These are phyloP conservation scores for Gastrodia elata DNA, from an alignment of 106 monocot species.

Conservation along the genomic window DNA sequence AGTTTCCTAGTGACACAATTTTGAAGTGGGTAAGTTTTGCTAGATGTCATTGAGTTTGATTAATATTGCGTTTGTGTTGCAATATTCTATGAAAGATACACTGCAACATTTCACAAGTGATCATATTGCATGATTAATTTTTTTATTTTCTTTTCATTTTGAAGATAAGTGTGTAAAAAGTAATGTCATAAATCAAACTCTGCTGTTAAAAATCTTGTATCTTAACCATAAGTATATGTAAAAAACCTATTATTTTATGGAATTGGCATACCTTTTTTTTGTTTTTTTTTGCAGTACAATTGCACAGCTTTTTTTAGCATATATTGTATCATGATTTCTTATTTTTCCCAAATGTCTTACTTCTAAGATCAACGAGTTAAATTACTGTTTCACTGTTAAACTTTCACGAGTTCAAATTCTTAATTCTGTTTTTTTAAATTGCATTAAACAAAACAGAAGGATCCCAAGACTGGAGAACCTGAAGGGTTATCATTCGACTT, in stretches of 20 bases:
- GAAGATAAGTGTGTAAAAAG: not conserved
- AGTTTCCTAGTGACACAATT: conserved; percentile 61
- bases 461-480: conserved; percentile 79
- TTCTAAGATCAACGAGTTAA: not conserved
- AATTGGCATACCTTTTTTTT: not conserved
- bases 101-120: conserved; percentile 5
- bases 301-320: not conserved
- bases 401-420: not conserved
- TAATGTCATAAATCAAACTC: not conserved
- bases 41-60: not conserved
- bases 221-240: not conserved
- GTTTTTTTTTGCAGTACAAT: not conserved
- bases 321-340: not conserved
- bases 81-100: not conserved
- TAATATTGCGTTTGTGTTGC: not conserved
- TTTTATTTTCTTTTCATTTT: not conserved
- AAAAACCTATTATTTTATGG: not conserved
- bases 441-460: conserved; percentile 39
- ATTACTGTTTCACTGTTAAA: not conserved
- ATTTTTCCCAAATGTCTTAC: not conserved
- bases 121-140: not conserved
- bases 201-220: not conserved
- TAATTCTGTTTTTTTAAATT: not conserved
- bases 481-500: conserved; percentile 95
- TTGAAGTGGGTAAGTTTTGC: conserved; percentile 73